Conservation (phyloP, 305 asterid species). For the Andrographis paniculata region DNA sequence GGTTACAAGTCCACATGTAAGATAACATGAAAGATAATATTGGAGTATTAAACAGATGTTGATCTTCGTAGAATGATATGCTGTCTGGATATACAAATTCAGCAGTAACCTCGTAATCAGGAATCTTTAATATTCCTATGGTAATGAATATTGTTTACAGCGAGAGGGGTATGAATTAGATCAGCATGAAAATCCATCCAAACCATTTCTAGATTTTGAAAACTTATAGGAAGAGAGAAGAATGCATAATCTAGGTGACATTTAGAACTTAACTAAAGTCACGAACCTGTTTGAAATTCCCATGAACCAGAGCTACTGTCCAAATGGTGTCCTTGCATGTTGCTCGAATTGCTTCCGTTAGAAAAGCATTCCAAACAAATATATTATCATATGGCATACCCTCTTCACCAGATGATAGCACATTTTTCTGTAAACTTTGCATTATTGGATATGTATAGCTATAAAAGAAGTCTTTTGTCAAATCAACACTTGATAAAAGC, state of each 20-base stretch:
- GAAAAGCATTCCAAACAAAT: slow-evolving; percentile 95
- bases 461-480: slow-evolving; percentile 92
- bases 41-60: background rate
- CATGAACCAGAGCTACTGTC: slow-evolving; percentile 96
- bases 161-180: too few species aligned
- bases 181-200: slow-evolving; percentile 11
- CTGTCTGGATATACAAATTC: too few species aligned
- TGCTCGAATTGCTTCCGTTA: slow-evolving; percentile 74
- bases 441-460: slow-evolving; percentile 92
- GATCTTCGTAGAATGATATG: slow-evolving; percentile 2
- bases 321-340: slow-evolving; percentile 87
- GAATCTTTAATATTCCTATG: too few species aligned
- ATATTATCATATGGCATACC: slow-evolving; percentile 91
- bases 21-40: slow-evolving; percentile 8
- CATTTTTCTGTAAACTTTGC: slow-evolving; percentile 91
- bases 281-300: slow-evolving; percentile 88
- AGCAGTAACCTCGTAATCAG: too few species aligned
- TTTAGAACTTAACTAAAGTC: slow-evolving; percentile 2
- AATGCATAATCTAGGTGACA: slow-evolving; percentile 13
- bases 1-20: background rate
- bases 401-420: slow-evolving; percentile 53
- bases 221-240: too few species aligned
- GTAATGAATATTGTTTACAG: too few species aligned
- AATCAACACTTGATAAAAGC: slow-evolving; percentile 93
- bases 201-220: too few species aligned